Conservation (phyloP, 2,329 filamentous ascomycete species). For the Aspergillus brunneoviolaceus region DNA sequence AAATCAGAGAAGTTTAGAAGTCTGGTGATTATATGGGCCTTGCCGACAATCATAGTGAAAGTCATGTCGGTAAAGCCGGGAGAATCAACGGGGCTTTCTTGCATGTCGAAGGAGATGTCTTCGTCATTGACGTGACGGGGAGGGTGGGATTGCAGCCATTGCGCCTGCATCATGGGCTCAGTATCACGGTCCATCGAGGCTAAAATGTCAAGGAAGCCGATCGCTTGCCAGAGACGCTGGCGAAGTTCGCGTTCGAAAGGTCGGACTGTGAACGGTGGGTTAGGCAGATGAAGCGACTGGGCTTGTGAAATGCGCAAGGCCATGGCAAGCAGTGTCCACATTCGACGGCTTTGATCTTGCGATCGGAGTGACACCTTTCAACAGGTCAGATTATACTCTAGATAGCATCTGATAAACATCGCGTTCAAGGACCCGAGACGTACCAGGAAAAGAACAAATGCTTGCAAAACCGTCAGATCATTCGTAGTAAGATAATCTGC, state of each 20-base stretch:
- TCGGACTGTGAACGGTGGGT: constrained; percentile 29
- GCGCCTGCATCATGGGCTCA: constrained; percentile 35
- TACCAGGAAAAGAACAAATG: constrained; percentile 34
- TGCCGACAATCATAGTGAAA: constrained; percentile 23
- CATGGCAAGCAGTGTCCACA: constrained; percentile 36
- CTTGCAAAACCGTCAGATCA: constrained; percentile 34
- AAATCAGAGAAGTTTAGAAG: constrained; percentile 27
- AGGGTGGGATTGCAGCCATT: constrained; percentile 28
- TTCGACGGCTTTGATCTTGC: constrained; percentile 33
- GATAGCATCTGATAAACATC: background rate
- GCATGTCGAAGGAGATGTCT: constrained; percentile 28
- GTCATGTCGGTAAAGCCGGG: constrained; percentile 32
- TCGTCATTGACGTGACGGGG: constrained; percentile 32
- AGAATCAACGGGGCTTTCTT: constrained; percentile 9
- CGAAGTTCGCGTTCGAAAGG: constrained; percentile 34
- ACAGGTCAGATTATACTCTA: background rate
- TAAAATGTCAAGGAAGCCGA: constrained; percentile 31
- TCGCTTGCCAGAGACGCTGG: constrained; percentile 31
- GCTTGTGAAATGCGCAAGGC: constrained; percentile 34
- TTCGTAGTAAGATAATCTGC: constrained; percentile 33
- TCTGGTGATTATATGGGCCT: constrained; percentile 24
- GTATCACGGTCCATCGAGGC: constrained; percentile 32
- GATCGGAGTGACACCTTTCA: constrained; percentile 19
- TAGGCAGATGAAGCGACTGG: constrained; percentile 28
- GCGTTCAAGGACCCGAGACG: background rate